Evolutionary conservation across 2,329 filamentous ascomycete genomes (phyloP).

Genomic region (Botrytis cinerea): DNA sequence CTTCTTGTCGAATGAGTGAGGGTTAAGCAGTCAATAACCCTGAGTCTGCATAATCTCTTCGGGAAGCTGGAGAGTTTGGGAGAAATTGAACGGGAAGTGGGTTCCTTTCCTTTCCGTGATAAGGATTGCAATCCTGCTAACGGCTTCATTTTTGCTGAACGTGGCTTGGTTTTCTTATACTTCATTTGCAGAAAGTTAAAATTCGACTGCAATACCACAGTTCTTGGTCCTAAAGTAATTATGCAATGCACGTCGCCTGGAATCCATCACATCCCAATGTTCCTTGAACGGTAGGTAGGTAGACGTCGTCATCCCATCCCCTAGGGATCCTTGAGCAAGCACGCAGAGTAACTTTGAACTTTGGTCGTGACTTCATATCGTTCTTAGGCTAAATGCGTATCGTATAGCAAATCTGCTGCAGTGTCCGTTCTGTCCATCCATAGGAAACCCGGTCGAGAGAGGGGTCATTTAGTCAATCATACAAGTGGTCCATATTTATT

Average conservation of each 20-base stretch:
- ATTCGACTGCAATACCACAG: not conserved
- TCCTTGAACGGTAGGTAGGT: not conserved
- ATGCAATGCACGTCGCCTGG: slow-evolving; percentile 6
- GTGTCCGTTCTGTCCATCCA: not conserved
- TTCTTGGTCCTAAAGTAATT: not conserved
- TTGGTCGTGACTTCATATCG: not conserved
- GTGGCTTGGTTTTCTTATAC: slow-evolving; percentile 2
- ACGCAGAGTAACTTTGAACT: not conserved
- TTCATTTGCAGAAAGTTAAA: slow-evolving; percentile 1
- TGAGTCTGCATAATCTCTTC: slow-evolving; percentile 13
- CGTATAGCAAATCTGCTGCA: not conserved
- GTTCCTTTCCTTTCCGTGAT: slow-evolving; percentile 13
- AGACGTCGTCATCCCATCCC: slow-evolving; percentile 11
- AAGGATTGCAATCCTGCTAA: slow-evolving; percentile 10
- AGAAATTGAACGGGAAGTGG: slow-evolving; percentile 14
- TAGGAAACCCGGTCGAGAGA: slow-evolving; percentile 4
- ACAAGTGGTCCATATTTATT: slow-evolving; percentile 7
- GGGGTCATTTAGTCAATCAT: slow-evolving; percentile 3
- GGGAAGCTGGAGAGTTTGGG: not conserved
- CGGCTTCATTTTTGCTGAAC: slow-evolving; percentile 7
- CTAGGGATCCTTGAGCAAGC: not conserved
- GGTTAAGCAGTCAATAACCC: not conserved
- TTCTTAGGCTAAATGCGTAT: not conserved
- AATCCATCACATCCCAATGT: slow-evolving; percentile 6
- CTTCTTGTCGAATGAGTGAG: slow-evolving; percentile 14